phyloP scores from a whole-genome alignment of 176 grass and related monocot species.

The Lolium perenne region DNA sequence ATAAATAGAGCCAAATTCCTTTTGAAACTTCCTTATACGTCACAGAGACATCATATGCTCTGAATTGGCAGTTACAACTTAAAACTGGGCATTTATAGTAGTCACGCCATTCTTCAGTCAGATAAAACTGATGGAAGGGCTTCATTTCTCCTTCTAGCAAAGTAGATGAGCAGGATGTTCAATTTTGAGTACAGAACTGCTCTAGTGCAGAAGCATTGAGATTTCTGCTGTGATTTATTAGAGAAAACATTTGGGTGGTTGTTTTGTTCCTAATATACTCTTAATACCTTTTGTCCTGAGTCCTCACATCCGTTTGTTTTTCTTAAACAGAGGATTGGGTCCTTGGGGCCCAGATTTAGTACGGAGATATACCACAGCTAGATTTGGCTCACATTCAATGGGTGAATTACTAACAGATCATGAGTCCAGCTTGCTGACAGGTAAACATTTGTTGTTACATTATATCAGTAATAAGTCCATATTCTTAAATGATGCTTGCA shows the following conservation, averaged over 20 bases:
- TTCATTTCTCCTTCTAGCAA: slow-evolving; percentile 8
- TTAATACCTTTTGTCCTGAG: slow-evolving; percentile 15
- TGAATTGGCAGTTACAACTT: not conserved
- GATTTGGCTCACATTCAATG: slow-evolving; percentile 78
- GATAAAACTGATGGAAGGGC: not conserved
- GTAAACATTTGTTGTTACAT: slow-evolving; percentile 43
- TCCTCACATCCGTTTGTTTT: slow-evolving; percentile 32
- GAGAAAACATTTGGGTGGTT: not conserved
- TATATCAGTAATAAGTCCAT: not conserved
- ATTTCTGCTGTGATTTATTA: slow-evolving; percentile 21
- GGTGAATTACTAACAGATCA: slow-evolving; percentile 73
- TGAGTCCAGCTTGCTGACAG: slow-evolving; percentile 80
- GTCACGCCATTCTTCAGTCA: not conserved
- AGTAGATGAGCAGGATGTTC: not conserved
- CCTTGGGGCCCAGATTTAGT: slow-evolving; percentile 95
- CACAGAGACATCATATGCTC: not conserved
- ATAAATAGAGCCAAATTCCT: not conserved
- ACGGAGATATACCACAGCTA: slow-evolving; percentile 76
- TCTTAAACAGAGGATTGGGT: slow-evolving; percentile 80
- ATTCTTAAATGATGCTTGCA: slow-evolving; percentile 19
- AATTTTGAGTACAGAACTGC: not conserved
- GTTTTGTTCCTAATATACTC: not conserved
- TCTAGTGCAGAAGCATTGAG: not conserved
- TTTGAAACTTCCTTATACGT: not conserved
- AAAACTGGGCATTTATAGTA: not conserved